Evolutionary conservation across 73 alveolate species (phyloP).

Genomic region (Tetrahymena elliotti): DNA sequence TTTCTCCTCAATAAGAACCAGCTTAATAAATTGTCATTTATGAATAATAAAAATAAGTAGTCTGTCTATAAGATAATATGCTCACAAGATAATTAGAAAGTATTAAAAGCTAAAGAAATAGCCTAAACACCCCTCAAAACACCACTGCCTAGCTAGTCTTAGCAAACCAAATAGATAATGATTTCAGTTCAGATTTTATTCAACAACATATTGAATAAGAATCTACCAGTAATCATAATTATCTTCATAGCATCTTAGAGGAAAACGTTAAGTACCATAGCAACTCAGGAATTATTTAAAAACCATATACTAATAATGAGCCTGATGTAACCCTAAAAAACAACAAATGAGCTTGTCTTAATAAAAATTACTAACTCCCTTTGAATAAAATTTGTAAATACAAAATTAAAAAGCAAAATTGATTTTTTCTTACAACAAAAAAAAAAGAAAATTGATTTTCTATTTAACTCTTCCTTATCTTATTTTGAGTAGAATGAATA

Average conservation of each 20-base stretch:
- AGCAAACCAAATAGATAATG: not conserved
- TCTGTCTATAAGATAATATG: not conserved
- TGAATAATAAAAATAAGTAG: not conserved
- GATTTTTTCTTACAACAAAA: no score
- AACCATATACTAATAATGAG: not conserved
- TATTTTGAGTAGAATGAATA: no score
- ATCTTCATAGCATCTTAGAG: not conserved
- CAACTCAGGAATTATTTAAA: not conserved
- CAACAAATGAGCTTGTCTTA: not conserved
- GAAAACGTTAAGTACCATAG: not conserved
- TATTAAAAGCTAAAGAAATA: not conserved
- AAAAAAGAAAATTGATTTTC: no score
- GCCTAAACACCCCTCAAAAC: not conserved
- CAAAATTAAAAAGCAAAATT: no score
- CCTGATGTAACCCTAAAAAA: not conserved
- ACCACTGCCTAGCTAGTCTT: not conserved
- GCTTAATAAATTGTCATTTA: not conserved
- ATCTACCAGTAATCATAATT: not conserved
- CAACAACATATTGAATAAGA: not conserved
- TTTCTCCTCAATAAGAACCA: not conserved
- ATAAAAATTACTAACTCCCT: no score
- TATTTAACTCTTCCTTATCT: no score
- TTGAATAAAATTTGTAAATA: not conserved
- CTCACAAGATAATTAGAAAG: not conserved
- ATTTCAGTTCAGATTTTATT: not conserved